Conservation (phyloP, 2,329 filamentous ascomycete species). For the Cytospora chrysosperma region DNA sequence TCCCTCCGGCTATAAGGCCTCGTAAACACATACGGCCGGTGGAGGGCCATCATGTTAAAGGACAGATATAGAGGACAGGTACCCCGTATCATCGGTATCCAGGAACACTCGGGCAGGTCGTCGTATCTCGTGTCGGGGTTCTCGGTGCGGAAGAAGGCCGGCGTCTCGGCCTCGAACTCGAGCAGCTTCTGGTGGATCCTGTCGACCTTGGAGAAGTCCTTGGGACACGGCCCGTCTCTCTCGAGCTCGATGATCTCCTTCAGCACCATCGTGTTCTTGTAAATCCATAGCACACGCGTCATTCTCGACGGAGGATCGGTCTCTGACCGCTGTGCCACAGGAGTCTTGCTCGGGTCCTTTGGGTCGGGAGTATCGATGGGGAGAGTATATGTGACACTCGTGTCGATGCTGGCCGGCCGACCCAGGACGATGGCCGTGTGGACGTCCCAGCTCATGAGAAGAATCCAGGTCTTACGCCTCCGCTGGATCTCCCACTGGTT, state of each 20-base stretch:
- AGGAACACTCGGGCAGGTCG: constrained; percentile 49
- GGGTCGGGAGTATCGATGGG: constrained; percentile 55
- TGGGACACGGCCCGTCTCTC: constrained; percentile 53
- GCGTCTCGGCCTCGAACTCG: constrained; percentile 48
- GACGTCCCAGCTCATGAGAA: constrained; percentile 54
- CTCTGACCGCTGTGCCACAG: constrained; percentile 47
- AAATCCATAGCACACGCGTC: constrained; percentile 52
- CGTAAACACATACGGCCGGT: constrained; percentile 62
- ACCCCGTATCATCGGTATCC: constrained; percentile 49
- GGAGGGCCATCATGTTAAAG: constrained; percentile 57
- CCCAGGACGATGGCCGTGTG: constrained; percentile 54
- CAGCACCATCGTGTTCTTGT: constrained; percentile 47
- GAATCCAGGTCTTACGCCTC: constrained; percentile 55
- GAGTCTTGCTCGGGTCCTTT: constrained; percentile 45
- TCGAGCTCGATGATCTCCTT: constrained; percentile 56
- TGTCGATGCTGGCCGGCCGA: constrained; percentile 56
- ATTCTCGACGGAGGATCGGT: constrained; percentile 57
- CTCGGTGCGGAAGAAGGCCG: constrained; percentile 52
- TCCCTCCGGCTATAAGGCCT: constrained; percentile 52
- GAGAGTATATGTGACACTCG: constrained; percentile 45
- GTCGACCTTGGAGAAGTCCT: constrained; percentile 54
- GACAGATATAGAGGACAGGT: constrained; percentile 48
- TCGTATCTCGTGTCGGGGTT: constrained; percentile 60
- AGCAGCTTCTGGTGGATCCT: constrained; percentile 51
- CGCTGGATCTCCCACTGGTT: constrained; percentile 60